Conservation (phyloP, 1,139 yeast species). For the Yamadazyma triangularis region DNA sequence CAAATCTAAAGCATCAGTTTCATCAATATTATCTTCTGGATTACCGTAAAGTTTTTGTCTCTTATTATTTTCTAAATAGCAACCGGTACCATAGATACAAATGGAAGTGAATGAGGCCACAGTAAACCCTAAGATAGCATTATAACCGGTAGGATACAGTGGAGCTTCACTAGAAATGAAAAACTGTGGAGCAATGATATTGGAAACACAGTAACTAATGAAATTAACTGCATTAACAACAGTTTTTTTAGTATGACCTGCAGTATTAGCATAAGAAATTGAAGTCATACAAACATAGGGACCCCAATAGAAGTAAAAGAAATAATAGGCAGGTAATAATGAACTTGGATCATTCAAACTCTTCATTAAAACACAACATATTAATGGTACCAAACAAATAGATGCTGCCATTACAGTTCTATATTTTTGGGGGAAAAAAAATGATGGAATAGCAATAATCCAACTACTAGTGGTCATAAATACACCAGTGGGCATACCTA, state of each 20-base stretch:
- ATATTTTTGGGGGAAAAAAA: constrained; percentile 12
- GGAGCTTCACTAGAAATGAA: constrained; percentile 21
- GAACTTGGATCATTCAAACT: constrained; percentile 13
- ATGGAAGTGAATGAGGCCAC: constrained; percentile 9
- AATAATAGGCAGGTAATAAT: constrained; percentile 25
- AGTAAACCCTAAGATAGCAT: constrained; percentile 15
- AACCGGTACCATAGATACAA: constrained; percentile 11
- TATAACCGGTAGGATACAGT: constrained; percentile 20
- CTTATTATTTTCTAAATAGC: constrained; percentile 10
- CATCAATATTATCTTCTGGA: constrained; percentile 11
- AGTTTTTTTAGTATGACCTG: constrained; percentile 23
- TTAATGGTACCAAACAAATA: constrained; percentile 32
- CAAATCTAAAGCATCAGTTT: constrained; percentile 11
- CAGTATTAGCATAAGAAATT: constrained; percentile 19
- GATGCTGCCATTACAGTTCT: constrained; percentile 12
- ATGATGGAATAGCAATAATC: constrained; percentile 11
- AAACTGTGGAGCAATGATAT: constrained; percentile 24
- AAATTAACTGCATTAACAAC: constrained; percentile 20
- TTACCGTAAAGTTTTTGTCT: constrained; percentile 15
- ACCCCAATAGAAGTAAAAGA: constrained; percentile 19
- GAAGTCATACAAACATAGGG: constrained; percentile 20
- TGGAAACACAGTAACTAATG: constrained; percentile 19
- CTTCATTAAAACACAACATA: constrained; percentile 33
- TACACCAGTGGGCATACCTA: constrained; percentile 49
- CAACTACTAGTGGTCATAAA: constrained; percentile 15